phyloP scores from a whole-genome alignment of 1,284 basidiomycete genomes.

The Lentinula novae-zelandiae region DNA sequence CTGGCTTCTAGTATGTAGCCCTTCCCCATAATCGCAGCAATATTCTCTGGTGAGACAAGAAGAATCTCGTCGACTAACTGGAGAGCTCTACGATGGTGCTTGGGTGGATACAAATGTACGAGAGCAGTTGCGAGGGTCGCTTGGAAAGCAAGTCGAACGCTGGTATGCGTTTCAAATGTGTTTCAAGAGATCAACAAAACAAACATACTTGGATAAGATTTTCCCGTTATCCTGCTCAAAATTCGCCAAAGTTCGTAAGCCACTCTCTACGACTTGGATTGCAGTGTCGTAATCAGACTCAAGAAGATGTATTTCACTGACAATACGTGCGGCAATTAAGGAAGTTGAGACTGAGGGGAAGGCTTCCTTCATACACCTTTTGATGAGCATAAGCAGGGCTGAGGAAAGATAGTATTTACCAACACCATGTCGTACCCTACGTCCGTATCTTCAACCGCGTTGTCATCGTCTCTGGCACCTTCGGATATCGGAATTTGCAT shows the following conservation, averaged over 20 bases:
- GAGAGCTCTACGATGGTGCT: slow-evolving; percentile 81
- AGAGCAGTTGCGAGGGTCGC: slow-evolving; percentile 68
- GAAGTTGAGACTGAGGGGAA: slow-evolving; percentile 55
- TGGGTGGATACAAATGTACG: slow-evolving; percentile 86
- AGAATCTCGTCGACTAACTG: slow-evolving; percentile 75
- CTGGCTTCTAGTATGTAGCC: slow-evolving; percentile 72
- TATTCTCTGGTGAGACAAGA: slow-evolving; percentile 55
- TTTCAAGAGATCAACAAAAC: neutral
- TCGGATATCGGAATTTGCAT: slow-evolving; percentile 45
- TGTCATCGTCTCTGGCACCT: slow-evolving; percentile 39
- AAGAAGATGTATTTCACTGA: slow-evolving; percentile 67
- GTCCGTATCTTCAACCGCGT: slow-evolving; percentile 29
- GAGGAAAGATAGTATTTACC: slow-evolving; percentile 31
- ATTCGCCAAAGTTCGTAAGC: slow-evolving; percentile 56
- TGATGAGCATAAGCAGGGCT: slow-evolving; percentile 1
- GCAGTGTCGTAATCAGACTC: slow-evolving; percentile 80
- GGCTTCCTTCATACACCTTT: slow-evolving; percentile 45
- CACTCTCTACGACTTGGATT: slow-evolving; percentile 68
- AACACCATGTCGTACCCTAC: slow-evolving; percentile 44
- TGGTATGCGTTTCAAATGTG: slow-evolving; percentile 23
- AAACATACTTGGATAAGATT: slow-evolving; percentile 46
- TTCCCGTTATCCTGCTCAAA: slow-evolving; percentile 60
- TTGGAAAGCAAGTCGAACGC: slow-evolving; percentile 61
- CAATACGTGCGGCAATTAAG: slow-evolving; percentile 70
- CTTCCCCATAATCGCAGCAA: slow-evolving; percentile 67